Evolutionary conservation across 345 rosid species (phyloP), one percentile per base, ranked within the genome.

Genomic region (Salix koriyanagi): DNA sequence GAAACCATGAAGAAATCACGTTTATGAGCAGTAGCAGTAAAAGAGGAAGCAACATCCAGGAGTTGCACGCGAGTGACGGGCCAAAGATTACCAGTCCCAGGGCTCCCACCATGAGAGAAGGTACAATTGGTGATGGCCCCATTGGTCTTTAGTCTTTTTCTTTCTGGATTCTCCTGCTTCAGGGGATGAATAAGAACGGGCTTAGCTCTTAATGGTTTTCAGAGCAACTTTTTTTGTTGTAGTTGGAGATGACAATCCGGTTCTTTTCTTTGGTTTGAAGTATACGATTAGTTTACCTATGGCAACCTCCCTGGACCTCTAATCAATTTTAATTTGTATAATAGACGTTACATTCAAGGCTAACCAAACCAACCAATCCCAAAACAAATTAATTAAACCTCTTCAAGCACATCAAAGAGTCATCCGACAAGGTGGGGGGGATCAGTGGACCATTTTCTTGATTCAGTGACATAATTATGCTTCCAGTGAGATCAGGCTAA

Each of bases 121-220:
- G 92, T 0, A 84, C 86, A 25, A 87, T 8, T 48, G 90, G 90
- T 6, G 91, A 89, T 28, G 90, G 91, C 39, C 88, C 87, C 79
- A 76, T 75, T 65, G 16, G 34, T 79, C 23, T 2, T 28, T 66
- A 19, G n/a, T 52, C 50, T 80, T 74, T 78, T 34, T 5, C 37
- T 61, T 34, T 5, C 37, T 61, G 36, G 76, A 68, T 18, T 44
- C 67, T 74, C 26, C 50, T 14, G 69, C 44, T 78, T 37, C 69
- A 2, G 10, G 52, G 10, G 67, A 4, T 48, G 15, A 8, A 61
- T 48, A 14, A 25, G 48, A 42, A 46, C 52, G 36, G 25, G 37
- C 18, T 28, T 32, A 32, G 34, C 34, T 41, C 39, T 48, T 41
- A 7, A 15, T 42, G 28, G 26, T 25, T 44, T 7, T 15, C 4